Evolutionary conservation across 2,329 filamentous ascomycete species (phyloP).

Genomic region (Exserohilum turcica): DNA sequence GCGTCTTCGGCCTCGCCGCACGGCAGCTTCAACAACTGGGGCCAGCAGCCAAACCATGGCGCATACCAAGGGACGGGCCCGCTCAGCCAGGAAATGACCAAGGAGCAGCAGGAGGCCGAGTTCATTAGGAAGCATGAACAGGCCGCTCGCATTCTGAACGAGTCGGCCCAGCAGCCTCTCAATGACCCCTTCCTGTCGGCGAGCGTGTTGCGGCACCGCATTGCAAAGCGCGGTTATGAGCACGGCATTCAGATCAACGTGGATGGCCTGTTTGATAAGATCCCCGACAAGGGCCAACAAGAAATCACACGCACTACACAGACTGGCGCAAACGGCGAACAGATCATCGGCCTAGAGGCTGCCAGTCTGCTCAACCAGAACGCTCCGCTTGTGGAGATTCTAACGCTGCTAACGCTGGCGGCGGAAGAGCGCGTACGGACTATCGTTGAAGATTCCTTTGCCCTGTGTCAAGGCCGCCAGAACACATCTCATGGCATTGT

Average conservation of each 20-base stretch:
- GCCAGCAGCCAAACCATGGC: slow-evolving; percentile 46
- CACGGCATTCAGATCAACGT: slow-evolving; percentile 64
- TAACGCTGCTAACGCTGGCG: slow-evolving; percentile 81
- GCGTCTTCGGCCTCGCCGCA: slow-evolving; percentile 47
- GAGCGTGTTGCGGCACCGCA: slow-evolving; percentile 60
- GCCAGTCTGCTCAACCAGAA: slow-evolving; percentile 72
- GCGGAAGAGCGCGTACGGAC: slow-evolving; percentile 78
- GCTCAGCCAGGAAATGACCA: slow-evolving; percentile 62
- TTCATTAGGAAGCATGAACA: slow-evolving; percentile 69
- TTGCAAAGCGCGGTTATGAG: slow-evolving; percentile 63
- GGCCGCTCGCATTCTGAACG: slow-evolving; percentile 66
- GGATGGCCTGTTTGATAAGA: slow-evolving; percentile 57
- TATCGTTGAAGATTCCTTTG: slow-evolving; percentile 76
- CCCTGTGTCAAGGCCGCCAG: slow-evolving; percentile 72
- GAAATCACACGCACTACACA: slow-evolving; percentile 47
- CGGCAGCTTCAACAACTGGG: slow-evolving; percentile 54
- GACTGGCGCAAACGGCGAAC: slow-evolving; percentile 65
- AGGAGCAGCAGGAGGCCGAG: slow-evolving; percentile 68
- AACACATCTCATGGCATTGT: slow-evolving; percentile 79
- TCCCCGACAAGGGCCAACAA: slow-evolving; percentile 38
- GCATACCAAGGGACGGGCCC: slow-evolving; percentile 48
- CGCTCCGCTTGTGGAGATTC: slow-evolving; percentile 76
- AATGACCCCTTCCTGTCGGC: slow-evolving; percentile 74
- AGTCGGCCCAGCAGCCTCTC: slow-evolving; percentile 69
- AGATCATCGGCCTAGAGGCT: slow-evolving; percentile 60